These are phyloP conservation scores for Populus deltoides DNA, from an alignment of 345 rosid genomes.

Conservation along the genomic window DNA sequence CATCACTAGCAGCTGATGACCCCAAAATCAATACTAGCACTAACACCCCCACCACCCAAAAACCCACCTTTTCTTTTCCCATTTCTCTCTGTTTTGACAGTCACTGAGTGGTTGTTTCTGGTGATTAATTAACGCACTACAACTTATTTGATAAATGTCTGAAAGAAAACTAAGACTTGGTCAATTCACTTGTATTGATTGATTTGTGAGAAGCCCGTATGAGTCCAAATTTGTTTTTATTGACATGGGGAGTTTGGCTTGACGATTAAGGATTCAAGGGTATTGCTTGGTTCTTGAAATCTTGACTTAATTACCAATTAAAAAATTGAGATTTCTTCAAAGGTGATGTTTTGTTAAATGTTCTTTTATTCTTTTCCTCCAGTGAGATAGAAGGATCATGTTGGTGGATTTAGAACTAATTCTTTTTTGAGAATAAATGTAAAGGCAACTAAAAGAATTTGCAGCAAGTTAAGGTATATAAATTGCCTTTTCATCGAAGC, in stretches of 20 bases:
- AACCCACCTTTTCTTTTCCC: constrained; percentile 25
- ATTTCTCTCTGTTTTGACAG: constrained; percentile 13
- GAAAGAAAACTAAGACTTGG: neutral
- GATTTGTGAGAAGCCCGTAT: neutral
- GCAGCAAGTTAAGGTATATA: neutral
- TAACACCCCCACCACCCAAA: constrained; percentile 1
- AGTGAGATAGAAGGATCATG: neutral
- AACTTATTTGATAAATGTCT: constrained; percentile 4
- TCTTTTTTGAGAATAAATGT: neutral
- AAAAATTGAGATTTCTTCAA: neutral
- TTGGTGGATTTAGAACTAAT: neutral
- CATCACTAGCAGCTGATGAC: constrained; percentile 12
- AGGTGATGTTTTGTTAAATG: neutral
- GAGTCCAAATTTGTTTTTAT: too few relatives aligned
- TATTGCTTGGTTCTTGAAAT: neutral
- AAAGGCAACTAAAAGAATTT: neutral
- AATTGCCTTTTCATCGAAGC: neutral
- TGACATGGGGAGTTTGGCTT: neutral
- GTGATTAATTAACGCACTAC: neutral
- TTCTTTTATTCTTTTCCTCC: constrained; percentile 14
- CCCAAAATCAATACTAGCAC: constrained; percentile 3
- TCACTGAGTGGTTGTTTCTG: too few relatives aligned
- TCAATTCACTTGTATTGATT: neutral
- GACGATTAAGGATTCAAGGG: constrained; percentile 5
- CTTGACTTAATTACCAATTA: neutral